A percentile compares a stretch with the other conserved stretches of the same genome.
These are phyloP conservation scores for Lobosporangium transversale DNA, from an alignment of 192 early-diverging fungal species.

Conservation along the genomic window DNA sequence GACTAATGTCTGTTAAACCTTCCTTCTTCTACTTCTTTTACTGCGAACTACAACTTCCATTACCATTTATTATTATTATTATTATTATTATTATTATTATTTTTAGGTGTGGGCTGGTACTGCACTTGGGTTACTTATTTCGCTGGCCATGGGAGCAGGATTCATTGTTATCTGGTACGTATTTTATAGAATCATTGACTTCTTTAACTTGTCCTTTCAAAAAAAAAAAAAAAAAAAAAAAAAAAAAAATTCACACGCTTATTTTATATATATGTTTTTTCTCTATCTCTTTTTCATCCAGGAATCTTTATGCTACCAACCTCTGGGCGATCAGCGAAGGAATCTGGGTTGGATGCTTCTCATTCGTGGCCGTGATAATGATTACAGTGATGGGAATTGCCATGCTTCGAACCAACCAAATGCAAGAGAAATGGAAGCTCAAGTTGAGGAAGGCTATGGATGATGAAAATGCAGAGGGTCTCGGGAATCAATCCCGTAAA, in stretches of 20 bases:
- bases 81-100: too few relatives aligned
- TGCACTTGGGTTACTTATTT: constrained; percentile 68
- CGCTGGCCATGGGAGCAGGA: constrained; percentile 73
- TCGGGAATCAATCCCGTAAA: constrained; percentile 42
- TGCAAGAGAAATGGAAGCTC: constrained; percentile 82
- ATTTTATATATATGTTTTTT: not conserved
- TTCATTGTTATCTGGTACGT: constrained; percentile 84
- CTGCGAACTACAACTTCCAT: not conserved
- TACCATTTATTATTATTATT: too few relatives aligned
- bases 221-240: too few relatives aligned
- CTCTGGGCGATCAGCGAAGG: constrained; percentile 67
- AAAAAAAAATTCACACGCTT: not conserved
- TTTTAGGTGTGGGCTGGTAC: constrained; percentile 87
- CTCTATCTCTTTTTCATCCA: not conserved
- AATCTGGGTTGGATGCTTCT: constrained; percentile 65
- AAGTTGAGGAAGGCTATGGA: constrained; percentile 67
- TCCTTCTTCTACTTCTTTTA: not conserved
- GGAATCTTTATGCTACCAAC: constrained; percentile 43
- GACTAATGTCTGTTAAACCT: too few relatives aligned
- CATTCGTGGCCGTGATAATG: constrained; percentile 79
- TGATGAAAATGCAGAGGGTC: constrained; percentile 32
- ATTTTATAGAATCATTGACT: too few relatives aligned
- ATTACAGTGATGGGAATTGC: constrained; percentile 85
- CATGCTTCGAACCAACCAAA: constrained; percentile 75
- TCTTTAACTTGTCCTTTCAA: not conserved